These are phyloP conservation scores for Penicillium frequentans DNA, from an alignment of 2,329 filamentous ascomycete species.

Conservation along the genomic window DNA sequence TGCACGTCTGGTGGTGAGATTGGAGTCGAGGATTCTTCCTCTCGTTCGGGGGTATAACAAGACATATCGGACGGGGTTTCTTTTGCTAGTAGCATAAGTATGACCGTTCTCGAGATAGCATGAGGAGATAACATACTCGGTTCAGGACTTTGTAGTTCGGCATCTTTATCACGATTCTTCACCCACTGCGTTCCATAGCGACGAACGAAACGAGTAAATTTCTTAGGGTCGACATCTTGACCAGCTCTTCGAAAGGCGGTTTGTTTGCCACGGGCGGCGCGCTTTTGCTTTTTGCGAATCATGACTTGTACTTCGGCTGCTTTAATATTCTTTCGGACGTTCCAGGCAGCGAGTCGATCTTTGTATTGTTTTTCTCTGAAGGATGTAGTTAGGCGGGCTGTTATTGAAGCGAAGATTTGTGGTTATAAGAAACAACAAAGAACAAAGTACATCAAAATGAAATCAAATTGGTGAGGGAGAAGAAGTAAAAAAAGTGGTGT, in stretches of 20 bases:
- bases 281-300: conserved; percentile 39
- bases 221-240: conserved; percentile 35
- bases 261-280: conserved; percentile 38
- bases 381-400: conserved; percentile 15
- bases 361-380: conserved; percentile 41
- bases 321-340: conserved; percentile 41
- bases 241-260: conserved; percentile 37
- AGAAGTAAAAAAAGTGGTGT: conserved; percentile 12
- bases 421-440: neutral
- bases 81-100: conserved; percentile 13
- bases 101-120: neutral
- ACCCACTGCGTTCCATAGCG: conserved; percentile 32
- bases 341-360: conserved; percentile 38
- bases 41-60: conserved; percentile 37
- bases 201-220: conserved; percentile 35
- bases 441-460: conserved; percentile 2
- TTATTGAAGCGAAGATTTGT: neutral
- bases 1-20: conserved; percentile 31
- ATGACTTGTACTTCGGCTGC: conserved; percentile 38
- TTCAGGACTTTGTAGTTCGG: conserved; percentile 30
- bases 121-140: conserved; percentile 26
- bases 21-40: conserved; percentile 28
- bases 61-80: conserved; percentile 40
- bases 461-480: conserved; percentile 2
- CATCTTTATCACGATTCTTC: conserved; percentile 17